Conservation (phyloP, 306 rosid genomes). For the Medicago arabica region DNA sequence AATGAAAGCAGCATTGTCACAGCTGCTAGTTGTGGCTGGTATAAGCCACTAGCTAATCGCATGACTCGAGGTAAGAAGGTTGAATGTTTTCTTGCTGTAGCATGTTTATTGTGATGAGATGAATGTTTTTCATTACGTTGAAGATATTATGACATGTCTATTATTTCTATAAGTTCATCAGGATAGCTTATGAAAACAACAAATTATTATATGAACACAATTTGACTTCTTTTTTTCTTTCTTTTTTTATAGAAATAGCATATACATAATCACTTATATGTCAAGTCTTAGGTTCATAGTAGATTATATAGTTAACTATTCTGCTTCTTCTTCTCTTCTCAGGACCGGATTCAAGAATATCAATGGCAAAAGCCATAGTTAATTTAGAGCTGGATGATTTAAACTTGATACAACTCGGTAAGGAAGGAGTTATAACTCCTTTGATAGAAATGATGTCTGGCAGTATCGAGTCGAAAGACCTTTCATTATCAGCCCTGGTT, state of each 20-base stretch:
- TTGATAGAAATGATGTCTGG: slow-evolving; percentile 71
- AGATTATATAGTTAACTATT: slow-evolving; percentile 36
- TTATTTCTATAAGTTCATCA: background rate
- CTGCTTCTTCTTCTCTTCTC: slow-evolving; percentile 41
- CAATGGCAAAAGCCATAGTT: slow-evolving; percentile 59
- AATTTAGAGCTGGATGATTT: slow-evolving; percentile 57
- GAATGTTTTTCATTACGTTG: background rate
- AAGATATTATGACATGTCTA: background rate
- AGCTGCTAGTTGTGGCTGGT: slow-evolving; percentile 81
- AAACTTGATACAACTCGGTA: slow-evolving; percentile 69
- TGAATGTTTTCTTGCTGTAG: slow-evolving; percentile 31
- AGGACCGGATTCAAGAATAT: slow-evolving; percentile 75
- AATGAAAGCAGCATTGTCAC: slow-evolving; percentile 57
- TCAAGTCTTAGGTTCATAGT: background rate
- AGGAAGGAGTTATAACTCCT: slow-evolving; percentile 76
- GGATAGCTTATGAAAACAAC: background rate
- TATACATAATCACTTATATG: background rate
- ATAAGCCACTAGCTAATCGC: slow-evolving; percentile 68
- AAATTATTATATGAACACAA: background rate
- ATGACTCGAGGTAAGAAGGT: slow-evolving; percentile 61
- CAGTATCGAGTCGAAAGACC: slow-evolving; percentile 54
- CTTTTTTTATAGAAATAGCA: background rate
- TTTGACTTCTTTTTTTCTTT: too few species aligned
- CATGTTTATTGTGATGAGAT: slow-evolving; percentile 22
- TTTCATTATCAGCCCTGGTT: slow-evolving; percentile 64